phyloP scores from a whole-genome alignment of 345 rosid species.

The Eucalyptus cloeziana region DNA sequence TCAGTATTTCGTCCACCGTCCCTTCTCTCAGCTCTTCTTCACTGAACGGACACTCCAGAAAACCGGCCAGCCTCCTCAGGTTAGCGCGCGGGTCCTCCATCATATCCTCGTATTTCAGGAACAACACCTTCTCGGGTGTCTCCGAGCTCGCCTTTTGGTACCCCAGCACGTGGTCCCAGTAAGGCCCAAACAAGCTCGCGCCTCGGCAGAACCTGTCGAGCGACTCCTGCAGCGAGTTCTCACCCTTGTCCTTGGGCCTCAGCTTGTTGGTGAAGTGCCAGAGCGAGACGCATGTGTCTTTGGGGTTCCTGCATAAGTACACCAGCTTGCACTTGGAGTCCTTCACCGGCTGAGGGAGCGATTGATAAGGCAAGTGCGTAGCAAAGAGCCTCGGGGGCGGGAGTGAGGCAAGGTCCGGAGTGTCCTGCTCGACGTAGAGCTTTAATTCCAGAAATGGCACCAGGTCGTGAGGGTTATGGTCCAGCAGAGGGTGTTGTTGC shows the following conservation, averaged over 20 bases:
- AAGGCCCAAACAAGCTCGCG: background rate
- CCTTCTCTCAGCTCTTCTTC: background rate
- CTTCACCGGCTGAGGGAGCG: background rate
- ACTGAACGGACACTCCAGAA: background rate
- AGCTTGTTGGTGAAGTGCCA: conserved; percentile 4
- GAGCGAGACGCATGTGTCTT: conserved; percentile 1
- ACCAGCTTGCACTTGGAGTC: background rate
- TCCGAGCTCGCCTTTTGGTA: conserved; percentile 1
- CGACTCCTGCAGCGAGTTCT: background rate
- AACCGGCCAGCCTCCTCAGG: background rate
- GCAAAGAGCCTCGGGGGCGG: background rate
- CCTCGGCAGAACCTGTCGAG: conserved; percentile 1
- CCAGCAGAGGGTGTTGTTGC: background rate
- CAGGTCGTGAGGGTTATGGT: background rate
- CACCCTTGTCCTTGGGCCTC: background rate
- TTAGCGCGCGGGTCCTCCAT: background rate
- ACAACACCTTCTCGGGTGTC: background rate
- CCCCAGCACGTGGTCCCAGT: conserved; percentile 1
- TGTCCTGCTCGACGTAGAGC: background rate
- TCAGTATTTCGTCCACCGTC: background rate
- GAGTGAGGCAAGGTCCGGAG: conserved; percentile 1
- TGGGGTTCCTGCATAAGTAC: conserved; percentile 1
- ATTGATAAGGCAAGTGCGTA: background rate
- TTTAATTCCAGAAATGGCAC: background rate
- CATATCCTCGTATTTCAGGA: conserved; percentile 1